phyloP scores from a whole-genome alignment of 1,139 yeast genomes.

The Kurtzmaniella quercitrusa region DNA sequence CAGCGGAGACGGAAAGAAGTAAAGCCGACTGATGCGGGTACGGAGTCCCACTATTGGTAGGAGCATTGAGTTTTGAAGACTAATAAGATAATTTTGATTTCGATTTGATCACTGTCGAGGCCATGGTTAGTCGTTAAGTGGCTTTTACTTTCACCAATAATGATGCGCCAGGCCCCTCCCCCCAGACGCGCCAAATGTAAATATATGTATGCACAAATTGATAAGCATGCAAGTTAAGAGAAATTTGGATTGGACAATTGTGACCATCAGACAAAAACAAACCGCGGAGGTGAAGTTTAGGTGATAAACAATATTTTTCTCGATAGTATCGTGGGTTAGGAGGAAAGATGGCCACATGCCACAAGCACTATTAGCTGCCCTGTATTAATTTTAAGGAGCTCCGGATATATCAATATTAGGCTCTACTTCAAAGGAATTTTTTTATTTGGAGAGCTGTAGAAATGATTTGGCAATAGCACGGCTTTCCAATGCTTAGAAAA shows the following conservation, averaged over 20 bases:
- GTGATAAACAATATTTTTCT: too few relatives aligned
- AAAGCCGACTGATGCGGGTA: too few relatives aligned
- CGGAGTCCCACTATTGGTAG: neutral
- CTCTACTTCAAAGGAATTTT: too few relatives aligned
- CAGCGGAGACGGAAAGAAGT: too few relatives aligned
- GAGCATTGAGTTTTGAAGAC: neutral
- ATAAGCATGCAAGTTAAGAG: neutral
- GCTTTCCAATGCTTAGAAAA: neutral
- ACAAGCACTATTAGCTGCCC: neutral
- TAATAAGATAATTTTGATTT: neutral
- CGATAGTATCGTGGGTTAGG: too few relatives aligned
- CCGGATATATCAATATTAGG: too few relatives aligned
- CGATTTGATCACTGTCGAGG: neutral
- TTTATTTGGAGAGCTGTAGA: neutral
- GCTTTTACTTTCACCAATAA: neutral
- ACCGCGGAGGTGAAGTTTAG: too few relatives aligned
- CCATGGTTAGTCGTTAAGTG: neutral
- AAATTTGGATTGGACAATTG: neutral
- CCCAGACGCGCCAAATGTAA: neutral
- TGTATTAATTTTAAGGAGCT: too few relatives aligned
- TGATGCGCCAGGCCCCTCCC: slow-evolving; percentile 1
- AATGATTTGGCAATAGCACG: neutral
- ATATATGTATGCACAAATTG: neutral
- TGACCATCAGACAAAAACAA: neutral
- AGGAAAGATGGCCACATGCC: neutral